Conservation (phyloP, 257 asterid species). For the Dorcoceras hygrometricum region DNA sequence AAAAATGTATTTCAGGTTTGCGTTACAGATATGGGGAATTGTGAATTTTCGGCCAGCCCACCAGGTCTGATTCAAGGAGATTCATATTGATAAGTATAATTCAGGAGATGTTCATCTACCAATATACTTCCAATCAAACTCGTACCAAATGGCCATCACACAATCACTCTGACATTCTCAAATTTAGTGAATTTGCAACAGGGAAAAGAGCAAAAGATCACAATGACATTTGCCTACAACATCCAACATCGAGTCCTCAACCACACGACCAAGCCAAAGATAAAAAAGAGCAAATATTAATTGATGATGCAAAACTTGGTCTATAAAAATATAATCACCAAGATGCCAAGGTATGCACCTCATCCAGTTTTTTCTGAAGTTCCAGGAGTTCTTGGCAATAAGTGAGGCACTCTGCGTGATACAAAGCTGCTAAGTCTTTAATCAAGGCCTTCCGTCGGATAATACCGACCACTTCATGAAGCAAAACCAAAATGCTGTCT, state of each 20-base stretch:
- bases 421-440: conserved; percentile 80
- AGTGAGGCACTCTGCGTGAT: conserved; percentile 92
- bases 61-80: neutral
- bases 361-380: conserved; percentile 72
- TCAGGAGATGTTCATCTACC: neutral
- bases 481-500: conserved; percentile 15
- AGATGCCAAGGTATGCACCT: conserved; percentile 46
- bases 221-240: neutral
- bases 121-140: neutral
- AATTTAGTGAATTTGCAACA: neutral
- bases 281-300: neutral
- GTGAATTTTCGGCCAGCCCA: neutral
- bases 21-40: neutral
- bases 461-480: conserved; percentile 72
- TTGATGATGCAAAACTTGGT: neutral
- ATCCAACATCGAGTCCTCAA: too few relatives aligned
- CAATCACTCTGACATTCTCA: neutral
- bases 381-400: conserved; percentile 88
- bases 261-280: neutral
- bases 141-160: neutral
- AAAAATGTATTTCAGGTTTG: neutral
- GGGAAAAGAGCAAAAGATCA: neutral
- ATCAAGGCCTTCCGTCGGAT: conserved; percentile 84
- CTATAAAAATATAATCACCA: neutral
- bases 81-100: neutral